phyloP scores from a whole-genome alignment of 306 rosid genomes.

The Glycine soja region DNA sequence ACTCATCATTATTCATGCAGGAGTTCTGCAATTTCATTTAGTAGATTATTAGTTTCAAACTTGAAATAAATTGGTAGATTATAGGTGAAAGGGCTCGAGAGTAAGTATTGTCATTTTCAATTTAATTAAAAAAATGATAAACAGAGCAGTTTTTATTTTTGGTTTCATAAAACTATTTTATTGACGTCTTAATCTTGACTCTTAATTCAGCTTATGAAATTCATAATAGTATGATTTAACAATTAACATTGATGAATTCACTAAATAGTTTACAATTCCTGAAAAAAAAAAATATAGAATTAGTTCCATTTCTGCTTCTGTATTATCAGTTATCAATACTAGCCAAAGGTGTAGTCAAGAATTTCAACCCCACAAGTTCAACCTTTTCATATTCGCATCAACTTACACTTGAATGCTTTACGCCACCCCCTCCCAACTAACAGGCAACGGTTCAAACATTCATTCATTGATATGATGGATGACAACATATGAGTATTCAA shows the following conservation, averaged over 20 bases:
- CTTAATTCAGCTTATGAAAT: not conserved
- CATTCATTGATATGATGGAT: not conserved
- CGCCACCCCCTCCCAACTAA: not conserved
- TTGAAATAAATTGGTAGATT: not conserved
- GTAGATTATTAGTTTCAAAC: not conserved
- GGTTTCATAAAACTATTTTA: not conserved
- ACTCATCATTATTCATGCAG: not conserved
- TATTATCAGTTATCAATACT: not conserved
- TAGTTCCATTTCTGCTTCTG: not conserved
- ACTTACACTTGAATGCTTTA: not conserved
- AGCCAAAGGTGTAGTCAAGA: not conserved
- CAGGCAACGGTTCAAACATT: not conserved
- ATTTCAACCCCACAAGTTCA: constrained; percentile 6
- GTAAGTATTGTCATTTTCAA: not conserved
- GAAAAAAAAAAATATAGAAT: too few species aligned
- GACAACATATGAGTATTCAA: not conserved
- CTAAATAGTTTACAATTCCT: not conserved
- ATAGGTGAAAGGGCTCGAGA: not conserved
- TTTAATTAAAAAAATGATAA: not conserved
- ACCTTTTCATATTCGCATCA: not conserved
- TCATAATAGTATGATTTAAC: not conserved
- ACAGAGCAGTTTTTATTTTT: not conserved
- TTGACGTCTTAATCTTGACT: not conserved
- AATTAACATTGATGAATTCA: not conserved
- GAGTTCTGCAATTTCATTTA: not conserved